Evolutionary conservation across 2,329 filamentous ascomycete species (phyloP), one percentile per base, ranked within the genome.

Genomic region (Sarocladium kiliense): DNA sequence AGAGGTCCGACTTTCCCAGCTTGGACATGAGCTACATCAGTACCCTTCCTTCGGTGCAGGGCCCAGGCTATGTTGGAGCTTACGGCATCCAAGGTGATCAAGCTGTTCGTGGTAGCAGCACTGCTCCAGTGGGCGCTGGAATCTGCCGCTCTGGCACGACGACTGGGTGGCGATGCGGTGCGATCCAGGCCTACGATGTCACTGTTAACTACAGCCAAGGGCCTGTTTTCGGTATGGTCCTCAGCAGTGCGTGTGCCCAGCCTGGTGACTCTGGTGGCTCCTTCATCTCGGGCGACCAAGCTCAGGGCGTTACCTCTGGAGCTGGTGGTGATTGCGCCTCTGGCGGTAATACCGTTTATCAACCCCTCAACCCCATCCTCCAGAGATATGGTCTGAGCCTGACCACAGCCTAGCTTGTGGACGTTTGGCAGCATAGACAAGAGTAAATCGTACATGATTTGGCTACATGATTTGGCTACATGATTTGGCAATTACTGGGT

Each of bases 261-360:
- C 68, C 68, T 58, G 71, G 71, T 58, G 71, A 73, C 67, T 73
- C 71, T 53, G 71, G 71, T 54, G 71, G 71, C 57, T 68, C 71
- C 34, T 72, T 63, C 55, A 72, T 70, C 67, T 63, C 69, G 55
- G 71, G 71, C 53, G 47, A 68, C 55, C 70, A 73, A 65, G 71
- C 71, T 56, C 71, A 73, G 65, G 71, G 71, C 62, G 70, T 73
- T 59, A 72, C 69, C 60, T 73, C 71, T 1, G 71, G 71, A 63
- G 71, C 70, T 59, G 69, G 64, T 50, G 71, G 71, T 41, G 56
- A 72, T 68, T 73, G 71, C 66, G 50, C 45, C 23, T 44, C 32
- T 32, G 71, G 71, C 55, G 70, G 71, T 34, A 63, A 53, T 0
- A 73, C 70, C 58, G 72, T 68, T 64, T 73, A 72, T 68, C 70